phyloP scores from a whole-genome alignment of 257 asterid genomes.

The Echium plantagineum region DNA sequence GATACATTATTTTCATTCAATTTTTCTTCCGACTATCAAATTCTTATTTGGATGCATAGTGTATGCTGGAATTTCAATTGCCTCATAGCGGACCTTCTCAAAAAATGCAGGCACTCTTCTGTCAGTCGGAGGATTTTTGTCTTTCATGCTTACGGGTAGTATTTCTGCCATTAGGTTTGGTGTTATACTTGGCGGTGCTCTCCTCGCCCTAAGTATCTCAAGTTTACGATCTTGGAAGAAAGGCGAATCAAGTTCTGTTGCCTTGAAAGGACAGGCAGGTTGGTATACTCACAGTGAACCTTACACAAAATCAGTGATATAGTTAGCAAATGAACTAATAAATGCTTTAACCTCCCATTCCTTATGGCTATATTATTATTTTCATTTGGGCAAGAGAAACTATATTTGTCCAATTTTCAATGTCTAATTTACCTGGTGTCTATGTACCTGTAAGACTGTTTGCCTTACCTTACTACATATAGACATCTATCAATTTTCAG shows the following conservation, averaged over 20 bases:
- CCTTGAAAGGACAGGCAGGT: constrained; percentile 86
- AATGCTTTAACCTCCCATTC: background rate
- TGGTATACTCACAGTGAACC: constrained; percentile 8
- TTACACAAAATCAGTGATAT: too few species aligned
- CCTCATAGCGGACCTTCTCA: constrained; percentile 9
- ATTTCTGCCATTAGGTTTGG: constrained; percentile 75
- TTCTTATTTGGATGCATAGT: background rate
- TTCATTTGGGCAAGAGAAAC: background rate
- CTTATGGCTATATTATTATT: too few species aligned
- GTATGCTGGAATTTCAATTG: constrained; percentile 6
- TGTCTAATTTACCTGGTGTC: background rate
- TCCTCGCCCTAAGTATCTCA: constrained; percentile 69
- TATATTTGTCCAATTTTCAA: background rate
- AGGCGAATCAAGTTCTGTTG: constrained; percentile 45
- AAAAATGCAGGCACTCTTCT: constrained; percentile 58
- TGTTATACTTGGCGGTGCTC: constrained; percentile 69
- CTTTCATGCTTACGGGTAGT: constrained; percentile 77
- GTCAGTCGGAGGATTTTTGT: constrained; percentile 59
- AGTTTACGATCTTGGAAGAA: constrained; percentile 77
- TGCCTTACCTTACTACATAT: background rate
- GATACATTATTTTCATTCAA: background rate
- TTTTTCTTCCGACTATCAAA: constrained; percentile 1
- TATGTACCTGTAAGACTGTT: background rate
- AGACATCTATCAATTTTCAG: background rate
- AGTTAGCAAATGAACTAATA: background rate